Percentiles rank a stretch among this genome's conserved stretches.
phyloP scores from a whole-genome alignment of 306 rosid species.

The Prunus persica region DNA sequence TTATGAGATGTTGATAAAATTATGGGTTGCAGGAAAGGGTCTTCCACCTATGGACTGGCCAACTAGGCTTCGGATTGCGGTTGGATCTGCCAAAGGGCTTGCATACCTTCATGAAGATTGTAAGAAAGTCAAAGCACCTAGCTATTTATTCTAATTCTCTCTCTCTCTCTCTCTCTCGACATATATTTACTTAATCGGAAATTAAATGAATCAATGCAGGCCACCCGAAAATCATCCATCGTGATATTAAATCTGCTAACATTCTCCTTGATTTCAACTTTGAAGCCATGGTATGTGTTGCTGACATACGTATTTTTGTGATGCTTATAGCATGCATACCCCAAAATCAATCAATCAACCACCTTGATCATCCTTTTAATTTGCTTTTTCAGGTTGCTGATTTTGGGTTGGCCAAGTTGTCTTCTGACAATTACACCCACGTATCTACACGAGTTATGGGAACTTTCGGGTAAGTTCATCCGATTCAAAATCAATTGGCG shows the following conservation, averaged over 20 bases:
- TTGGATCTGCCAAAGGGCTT: slow-evolving; percentile 84
- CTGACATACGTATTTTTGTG: not conserved
- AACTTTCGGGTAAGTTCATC: slow-evolving; percentile 64
- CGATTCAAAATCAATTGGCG: too few relatives aligned
- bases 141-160: not conserved
- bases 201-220: slow-evolving; percentile 36
- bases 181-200: not conserved
- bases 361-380: not conserved
- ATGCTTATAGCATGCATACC: not conserved
- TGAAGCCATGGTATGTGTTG: slow-evolving; percentile 71
- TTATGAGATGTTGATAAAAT: not conserved
- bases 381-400: slow-evolving; percentile 68
- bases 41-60: slow-evolving; percentile 74
- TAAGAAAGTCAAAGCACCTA: slow-evolving; percentile 33
- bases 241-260: slow-evolving; percentile 88
- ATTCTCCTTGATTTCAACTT: slow-evolving; percentile 71
- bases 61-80: slow-evolving; percentile 63
- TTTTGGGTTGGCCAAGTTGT: slow-evolving; percentile 86
- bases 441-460: slow-evolving; percentile 96
- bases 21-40: slow-evolving; percentile 43
- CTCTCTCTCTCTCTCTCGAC: not conserved
- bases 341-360: not conserved
- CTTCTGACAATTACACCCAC: slow-evolving; percentile 73
- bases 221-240: slow-evolving; percentile 80
- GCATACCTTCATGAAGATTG: slow-evolving; percentile 91